Conservation (phyloP, 164 flowering plant genomes). For the Paratinospora sagittata region DNA sequence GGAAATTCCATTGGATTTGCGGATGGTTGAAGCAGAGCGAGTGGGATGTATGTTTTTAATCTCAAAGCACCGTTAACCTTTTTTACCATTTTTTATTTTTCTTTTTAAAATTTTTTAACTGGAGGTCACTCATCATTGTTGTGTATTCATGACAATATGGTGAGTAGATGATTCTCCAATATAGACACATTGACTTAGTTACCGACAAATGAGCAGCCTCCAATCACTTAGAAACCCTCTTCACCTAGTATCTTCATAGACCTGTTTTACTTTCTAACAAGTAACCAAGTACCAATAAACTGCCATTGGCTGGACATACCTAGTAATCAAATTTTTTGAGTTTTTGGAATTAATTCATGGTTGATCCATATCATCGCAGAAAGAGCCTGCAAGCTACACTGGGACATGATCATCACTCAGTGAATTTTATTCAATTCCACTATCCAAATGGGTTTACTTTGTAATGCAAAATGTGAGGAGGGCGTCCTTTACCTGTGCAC, state of each 20-base stretch:
- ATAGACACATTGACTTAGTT: neutral
- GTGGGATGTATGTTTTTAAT: constrained; percentile 70
- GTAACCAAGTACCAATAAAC: neutral
- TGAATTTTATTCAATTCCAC: neutral
- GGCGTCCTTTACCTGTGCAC: too few species aligned
- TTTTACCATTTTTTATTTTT: neutral
- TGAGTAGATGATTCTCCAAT: neutral
- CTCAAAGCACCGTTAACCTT: neutral
- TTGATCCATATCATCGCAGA: neutral
- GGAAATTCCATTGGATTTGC: constrained; percentile 79
- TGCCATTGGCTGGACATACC: neutral
- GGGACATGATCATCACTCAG: neutral
- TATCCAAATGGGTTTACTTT: neutral
- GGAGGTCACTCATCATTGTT: neutral
- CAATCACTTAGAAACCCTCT: neutral
- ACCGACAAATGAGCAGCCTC: neutral
- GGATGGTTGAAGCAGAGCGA: constrained; percentile 88
- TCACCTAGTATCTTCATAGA: neutral
- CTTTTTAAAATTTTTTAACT: neutral
- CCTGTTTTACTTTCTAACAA: neutral
- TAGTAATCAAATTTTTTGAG: neutral
- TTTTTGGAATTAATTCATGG: neutral
- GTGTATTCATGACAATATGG: neutral
- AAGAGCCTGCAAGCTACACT: neutral
- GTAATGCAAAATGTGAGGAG: too few species aligned